phyloP scores from a whole-genome alignment of 2,329 filamentous ascomycete genomes.

The Scedosporium aurantiacum region DNA sequence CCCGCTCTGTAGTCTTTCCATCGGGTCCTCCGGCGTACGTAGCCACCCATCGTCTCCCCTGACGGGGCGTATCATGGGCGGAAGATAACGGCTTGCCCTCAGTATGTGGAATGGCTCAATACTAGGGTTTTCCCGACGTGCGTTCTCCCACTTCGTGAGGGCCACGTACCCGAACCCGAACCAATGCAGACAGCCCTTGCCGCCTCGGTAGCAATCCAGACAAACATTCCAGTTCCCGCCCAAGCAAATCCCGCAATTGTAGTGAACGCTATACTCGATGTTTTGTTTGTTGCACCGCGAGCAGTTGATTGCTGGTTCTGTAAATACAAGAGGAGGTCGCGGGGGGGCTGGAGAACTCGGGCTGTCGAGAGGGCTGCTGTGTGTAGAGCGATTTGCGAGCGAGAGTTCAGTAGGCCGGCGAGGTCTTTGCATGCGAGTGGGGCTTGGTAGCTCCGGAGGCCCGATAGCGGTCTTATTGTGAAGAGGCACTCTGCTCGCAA shows the following conservation, averaged over 20 bases:
- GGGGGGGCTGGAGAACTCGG: constrained; percentile 24
- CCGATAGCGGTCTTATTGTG: neutral
- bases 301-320: constrained; percentile 66
- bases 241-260: constrained; percentile 64
- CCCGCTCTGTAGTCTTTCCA: constrained; percentile 59
- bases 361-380: constrained; percentile 20
- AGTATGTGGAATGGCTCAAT: constrained; percentile 46
- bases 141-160: constrained; percentile 52
- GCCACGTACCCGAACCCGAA: constrained; percentile 74
- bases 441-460: neutral
- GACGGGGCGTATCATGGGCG: constrained; percentile 35
- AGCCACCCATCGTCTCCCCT: constrained; percentile 23
- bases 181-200: constrained; percentile 75
- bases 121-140: constrained; percentile 25
- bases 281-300: constrained; percentile 56
- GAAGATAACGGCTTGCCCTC: constrained; percentile 44
- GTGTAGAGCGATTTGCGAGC: constrained; percentile 22
- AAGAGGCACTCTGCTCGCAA: constrained; percentile 23
- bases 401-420: constrained; percentile 28
- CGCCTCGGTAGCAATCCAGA: constrained; percentile 64
- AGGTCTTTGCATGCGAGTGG: neutral
- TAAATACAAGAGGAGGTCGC: constrained; percentile 40
- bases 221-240: constrained; percentile 70
- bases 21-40: constrained; percentile 57
- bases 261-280: constrained; percentile 80